Percentiles rank a stretch among this genome's conserved stretches.
Conservation (phyloP, 306 rosid species). For the Herpetospermum pedunculosum region DNA sequence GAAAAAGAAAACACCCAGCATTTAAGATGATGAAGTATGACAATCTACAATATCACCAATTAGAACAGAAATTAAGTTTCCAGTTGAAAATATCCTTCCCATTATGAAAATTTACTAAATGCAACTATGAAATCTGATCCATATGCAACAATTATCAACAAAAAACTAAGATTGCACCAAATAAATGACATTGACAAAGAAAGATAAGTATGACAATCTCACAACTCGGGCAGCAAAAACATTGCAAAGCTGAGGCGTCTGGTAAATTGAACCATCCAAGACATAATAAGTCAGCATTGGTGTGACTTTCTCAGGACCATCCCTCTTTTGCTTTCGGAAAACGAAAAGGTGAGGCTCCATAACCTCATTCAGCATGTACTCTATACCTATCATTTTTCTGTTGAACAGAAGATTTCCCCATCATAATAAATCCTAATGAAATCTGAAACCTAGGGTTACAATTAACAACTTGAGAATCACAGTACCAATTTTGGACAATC, state of each 20-base stretch:
- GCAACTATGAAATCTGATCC: not conserved
- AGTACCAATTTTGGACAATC: not conserved
- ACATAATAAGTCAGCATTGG: slow-evolving; percentile 72
- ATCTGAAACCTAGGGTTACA: not conserved
- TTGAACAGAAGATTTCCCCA: slow-evolving; percentile 10
- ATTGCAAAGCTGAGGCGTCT: slow-evolving; percentile 82
- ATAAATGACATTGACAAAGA: not conserved
- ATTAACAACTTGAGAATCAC: not conserved
- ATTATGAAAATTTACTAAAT: not conserved
- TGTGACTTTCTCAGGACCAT: slow-evolving; percentile 78
- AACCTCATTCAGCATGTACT: slow-evolving; percentile 63
- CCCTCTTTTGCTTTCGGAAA: slow-evolving; percentile 81
- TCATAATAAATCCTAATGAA: not conserved
- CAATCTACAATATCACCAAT: not conserved
- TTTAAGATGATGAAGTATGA: not conserved
- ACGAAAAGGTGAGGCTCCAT: slow-evolving; percentile 79
- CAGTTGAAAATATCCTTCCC: not conserved
- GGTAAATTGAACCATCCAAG: slow-evolving; percentile 89
- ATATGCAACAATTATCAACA: not conserved
- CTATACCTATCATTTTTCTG: slow-evolving; percentile 78
- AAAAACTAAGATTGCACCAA: not conserved
- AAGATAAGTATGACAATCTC: slow-evolving; percentile 14
- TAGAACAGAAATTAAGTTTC: not conserved
- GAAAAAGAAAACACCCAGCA: not conserved
- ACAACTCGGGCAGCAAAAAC: slow-evolving; percentile 89